phyloP scores from a whole-genome alignment of 257 asterid genomes.

The Gentiana straminea region DNA sequence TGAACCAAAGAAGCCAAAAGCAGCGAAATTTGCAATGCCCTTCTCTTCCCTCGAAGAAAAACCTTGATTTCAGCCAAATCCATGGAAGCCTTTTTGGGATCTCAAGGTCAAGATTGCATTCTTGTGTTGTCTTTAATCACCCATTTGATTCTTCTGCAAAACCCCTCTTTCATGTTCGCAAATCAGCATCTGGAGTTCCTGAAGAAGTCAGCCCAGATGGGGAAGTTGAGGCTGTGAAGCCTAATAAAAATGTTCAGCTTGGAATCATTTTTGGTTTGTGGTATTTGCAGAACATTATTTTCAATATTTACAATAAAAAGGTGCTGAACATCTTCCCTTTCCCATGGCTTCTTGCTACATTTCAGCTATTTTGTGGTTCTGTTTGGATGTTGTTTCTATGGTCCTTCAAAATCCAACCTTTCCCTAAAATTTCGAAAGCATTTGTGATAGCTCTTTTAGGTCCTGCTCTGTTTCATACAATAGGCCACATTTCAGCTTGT shows the following conservation, averaged over 20 bases:
- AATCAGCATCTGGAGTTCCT: conserved; percentile 44
- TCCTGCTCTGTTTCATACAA: conserved; percentile 85
- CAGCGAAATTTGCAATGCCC: conserved; percentile 10
- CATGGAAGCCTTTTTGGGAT: conserved; percentile 22
- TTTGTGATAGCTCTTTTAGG: conserved; percentile 82
- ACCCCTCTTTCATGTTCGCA: conserved; percentile 21
- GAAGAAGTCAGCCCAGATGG: conserved; percentile 54
- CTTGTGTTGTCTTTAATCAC: conserved; percentile 17
- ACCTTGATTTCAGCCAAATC: conserved; percentile 6
- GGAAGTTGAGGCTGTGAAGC: conserved; percentile 38
- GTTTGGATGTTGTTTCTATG: conserved; percentile 79
- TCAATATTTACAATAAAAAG: conserved; percentile 78
- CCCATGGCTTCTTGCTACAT: conserved; percentile 94
- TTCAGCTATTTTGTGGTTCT: conserved; percentile 76
- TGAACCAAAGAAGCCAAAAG: conserved; percentile 20
- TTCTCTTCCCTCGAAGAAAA: conserved; percentile 12
- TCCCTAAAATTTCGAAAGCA: conserved; percentile 68
- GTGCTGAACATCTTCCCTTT: conserved; percentile 70
- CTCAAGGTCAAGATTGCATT: conserved; percentile 40
- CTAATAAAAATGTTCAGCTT: conserved; percentile 42
- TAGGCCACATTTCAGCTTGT: conserved; percentile 95
- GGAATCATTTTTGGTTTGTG: conserved; percentile 79
- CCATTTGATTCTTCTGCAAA: conserved; percentile 31
- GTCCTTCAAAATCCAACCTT: conserved; percentile 62
- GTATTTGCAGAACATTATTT: conserved; percentile 85